These are phyloP conservation scores for Nematodospora valgi DNA, from an alignment of 805 yeast genomes.

Conservation along the genomic window DNA sequence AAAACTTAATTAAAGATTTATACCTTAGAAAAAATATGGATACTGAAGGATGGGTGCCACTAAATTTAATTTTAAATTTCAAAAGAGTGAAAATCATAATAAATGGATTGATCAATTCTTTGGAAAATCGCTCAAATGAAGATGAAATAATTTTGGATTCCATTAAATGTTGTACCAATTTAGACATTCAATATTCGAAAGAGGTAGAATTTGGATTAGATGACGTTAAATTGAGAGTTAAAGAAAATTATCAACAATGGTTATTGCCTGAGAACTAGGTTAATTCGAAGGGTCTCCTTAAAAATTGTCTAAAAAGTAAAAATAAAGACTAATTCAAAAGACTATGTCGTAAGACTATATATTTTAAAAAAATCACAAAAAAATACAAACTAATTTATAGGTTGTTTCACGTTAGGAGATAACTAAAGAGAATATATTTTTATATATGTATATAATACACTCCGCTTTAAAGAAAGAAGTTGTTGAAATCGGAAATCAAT, in stretches of 20 bases:
- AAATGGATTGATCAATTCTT: conserved; percentile 34
- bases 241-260: conserved; percentile 62
- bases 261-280: conserved; percentile 35
- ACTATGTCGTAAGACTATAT: too few relatives aligned
- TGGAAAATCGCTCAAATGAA: conserved; percentile 21
- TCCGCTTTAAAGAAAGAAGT: too few relatives aligned
- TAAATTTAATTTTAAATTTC: conserved; percentile 62
- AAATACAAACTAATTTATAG: too few relatives aligned
- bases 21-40: conserved; percentile 82
- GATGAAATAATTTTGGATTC: conserved; percentile 48
- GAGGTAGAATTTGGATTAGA: conserved; percentile 31
- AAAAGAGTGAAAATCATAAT: conserved; percentile 65
- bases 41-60: conserved; percentile 66
- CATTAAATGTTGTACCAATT: conserved; percentile 47
- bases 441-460: too few relatives aligned
- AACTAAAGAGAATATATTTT: too few relatives aligned
- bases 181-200: conserved; percentile 44
- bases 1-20: conserved; percentile 81
- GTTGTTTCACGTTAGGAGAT: too few relatives aligned
- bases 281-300: too few relatives aligned
- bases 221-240: conserved; percentile 60
- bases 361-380: too few relatives aligned
- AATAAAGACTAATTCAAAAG: too few relatives aligned
- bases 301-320: not conserved
- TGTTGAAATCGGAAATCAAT: too few relatives aligned